Conservation (phyloP, 805 yeast genomes). For the Tetrapisispora arboricola region DNA sequence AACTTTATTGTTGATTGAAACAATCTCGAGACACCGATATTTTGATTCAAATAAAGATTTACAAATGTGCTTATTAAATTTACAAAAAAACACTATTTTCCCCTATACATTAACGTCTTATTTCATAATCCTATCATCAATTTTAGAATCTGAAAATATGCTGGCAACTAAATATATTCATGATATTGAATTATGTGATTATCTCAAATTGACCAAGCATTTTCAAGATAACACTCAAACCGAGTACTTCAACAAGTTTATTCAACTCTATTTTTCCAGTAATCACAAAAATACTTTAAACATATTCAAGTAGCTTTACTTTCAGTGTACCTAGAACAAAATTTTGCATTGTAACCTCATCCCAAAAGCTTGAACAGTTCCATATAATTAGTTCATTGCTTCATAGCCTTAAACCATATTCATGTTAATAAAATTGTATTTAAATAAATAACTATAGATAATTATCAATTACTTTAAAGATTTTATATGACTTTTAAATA, state of each 20-base stretch:
- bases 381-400: too few relatives aligned
- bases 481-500: too few relatives aligned
- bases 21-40: background rate
- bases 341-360: too few relatives aligned
- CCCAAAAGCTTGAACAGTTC: too few relatives aligned
- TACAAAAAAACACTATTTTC: background rate
- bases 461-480: too few relatives aligned
- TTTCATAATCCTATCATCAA: constrained; percentile 1
- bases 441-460: too few relatives aligned
- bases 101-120: background rate
- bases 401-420: too few relatives aligned
- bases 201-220: background rate
- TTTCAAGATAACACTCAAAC: background rate
- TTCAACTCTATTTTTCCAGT: background rate
- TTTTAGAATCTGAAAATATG: background rate
- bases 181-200: background rate
- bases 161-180: background rate
- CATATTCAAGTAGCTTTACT: too few relatives aligned
- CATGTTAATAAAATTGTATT: too few relatives aligned
- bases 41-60: background rate
- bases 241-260: background rate
- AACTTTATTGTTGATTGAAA: background rate
- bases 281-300: background rate
- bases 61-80: constrained; percentile 1
- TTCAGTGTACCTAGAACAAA: too few relatives aligned